A percentile compares a stretch with the other conserved stretches of the same genome.
Evolutionary conservation across 2,329 filamentous ascomycete species (phyloP).

Genomic region (Anthostomella pinea): DNA sequence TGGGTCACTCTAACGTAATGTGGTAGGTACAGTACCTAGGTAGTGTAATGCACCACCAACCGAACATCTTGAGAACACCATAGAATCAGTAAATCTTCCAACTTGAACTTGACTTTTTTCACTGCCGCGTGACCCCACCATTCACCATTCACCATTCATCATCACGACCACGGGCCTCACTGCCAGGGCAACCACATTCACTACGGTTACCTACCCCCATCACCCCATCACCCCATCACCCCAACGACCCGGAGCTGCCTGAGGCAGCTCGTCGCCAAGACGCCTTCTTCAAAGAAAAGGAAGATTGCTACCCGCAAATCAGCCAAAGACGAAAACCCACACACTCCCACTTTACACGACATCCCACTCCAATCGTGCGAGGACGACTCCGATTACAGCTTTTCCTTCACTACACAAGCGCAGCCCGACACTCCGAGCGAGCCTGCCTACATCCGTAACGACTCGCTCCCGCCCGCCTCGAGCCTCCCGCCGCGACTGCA

Average conservation of each 20-base stretch:
- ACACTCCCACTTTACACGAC: slow-evolving; percentile 38
- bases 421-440: slow-evolving; percentile 39
- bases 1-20: too few relatives aligned
- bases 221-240: slow-evolving; percentile 7
- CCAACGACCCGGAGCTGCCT: slow-evolving; percentile 50
- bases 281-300: slow-evolving; percentile 73
- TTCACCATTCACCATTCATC: too few relatives aligned
- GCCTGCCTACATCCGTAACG: slow-evolving; percentile 26
- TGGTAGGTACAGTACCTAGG: too few relatives aligned
- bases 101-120: too few relatives aligned
- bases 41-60: too few relatives aligned
- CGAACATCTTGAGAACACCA: too few relatives aligned
- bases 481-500: slow-evolving; percentile 53
- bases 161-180: too few relatives aligned
- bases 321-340: slow-evolving; percentile 39
- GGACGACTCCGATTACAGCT: slow-evolving; percentile 44
- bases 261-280: slow-evolving; percentile 66
- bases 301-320: slow-evolving; percentile 55
- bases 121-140: too few relatives aligned
- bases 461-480: slow-evolving; percentile 43
- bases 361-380: slow-evolving; percentile 53
- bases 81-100: too few relatives aligned
- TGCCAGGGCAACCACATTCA: neutral
- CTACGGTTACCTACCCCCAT: neutral
- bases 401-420: slow-evolving; percentile 47